A percentile compares a stretch with the other conserved stretches of the same genome.
Evolutionary conservation across 176 grass and related monocot genomes (phyloP).

Genomic region (Dactylis glomerata): DNA sequence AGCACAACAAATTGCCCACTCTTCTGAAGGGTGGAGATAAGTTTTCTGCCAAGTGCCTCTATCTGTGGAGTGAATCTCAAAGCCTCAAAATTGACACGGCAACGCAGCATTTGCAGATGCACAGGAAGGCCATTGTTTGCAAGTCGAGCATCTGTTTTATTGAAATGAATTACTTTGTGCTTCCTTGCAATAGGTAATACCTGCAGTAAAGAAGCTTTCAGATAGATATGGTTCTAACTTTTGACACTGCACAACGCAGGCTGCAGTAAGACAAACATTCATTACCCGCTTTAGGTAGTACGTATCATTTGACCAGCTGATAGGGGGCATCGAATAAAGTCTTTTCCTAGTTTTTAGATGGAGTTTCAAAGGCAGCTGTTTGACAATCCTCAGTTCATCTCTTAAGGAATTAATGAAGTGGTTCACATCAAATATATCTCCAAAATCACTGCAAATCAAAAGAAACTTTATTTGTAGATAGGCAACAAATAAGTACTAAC

Average conservation of each 20-base stretch:
- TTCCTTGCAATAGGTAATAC: constrained; percentile 87
- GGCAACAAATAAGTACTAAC: not conserved
- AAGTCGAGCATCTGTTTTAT: constrained; percentile 83
- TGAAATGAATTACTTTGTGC: constrained; percentile 93
- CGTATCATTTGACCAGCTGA: constrained; percentile 92
- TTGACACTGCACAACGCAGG: not conserved
- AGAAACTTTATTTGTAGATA: not conserved
- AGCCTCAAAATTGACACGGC: constrained; percentile 81
- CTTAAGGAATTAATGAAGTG: constrained; percentile 98
- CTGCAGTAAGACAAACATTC: not conserved
- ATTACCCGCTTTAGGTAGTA: constrained; percentile 88
- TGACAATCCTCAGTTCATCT: constrained; percentile 94
- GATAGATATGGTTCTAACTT: not conserved
- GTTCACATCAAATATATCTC: constrained; percentile 82
- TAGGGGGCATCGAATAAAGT: constrained; percentile 76
- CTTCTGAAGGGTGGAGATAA: constrained; percentile 61
- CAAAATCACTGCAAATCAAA: constrained; percentile 73
- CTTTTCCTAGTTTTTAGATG: constrained; percentile 41
- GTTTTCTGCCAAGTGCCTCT: constrained; percentile 78
- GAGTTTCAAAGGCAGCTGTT: constrained; percentile 67
- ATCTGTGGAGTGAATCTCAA: constrained; percentile 92
- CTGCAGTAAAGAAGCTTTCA: constrained; percentile 39
- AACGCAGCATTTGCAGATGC: constrained; percentile 73
- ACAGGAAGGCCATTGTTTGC: constrained; percentile 86
- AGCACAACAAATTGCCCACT: constrained; percentile 86